Conservation (phyloP, 1,139 yeast species). For the Pichia sp. region DNA sequence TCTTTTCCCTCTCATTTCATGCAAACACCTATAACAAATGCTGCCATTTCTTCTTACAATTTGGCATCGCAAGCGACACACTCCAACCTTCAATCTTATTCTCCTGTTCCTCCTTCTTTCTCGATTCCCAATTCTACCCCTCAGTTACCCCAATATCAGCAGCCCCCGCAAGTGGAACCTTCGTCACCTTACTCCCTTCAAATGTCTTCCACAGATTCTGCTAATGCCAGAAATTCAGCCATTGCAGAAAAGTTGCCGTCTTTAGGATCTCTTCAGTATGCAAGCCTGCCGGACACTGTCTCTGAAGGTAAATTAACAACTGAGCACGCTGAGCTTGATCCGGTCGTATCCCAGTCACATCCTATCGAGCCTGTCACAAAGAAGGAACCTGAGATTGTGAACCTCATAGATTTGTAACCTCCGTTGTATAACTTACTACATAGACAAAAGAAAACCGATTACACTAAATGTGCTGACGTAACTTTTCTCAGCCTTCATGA, state of each 20-base stretch:
- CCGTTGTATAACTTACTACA: too few relatives aligned
- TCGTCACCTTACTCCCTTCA: slow-evolving; percentile 1
- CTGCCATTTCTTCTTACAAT: neutral
- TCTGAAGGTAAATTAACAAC: neutral
- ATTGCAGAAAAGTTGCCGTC: neutral
- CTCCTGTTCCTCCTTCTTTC: neutral
- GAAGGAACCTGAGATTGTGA: slow-evolving; percentile 11
- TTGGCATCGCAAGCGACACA: neutral
- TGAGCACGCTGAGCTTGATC: neutral
- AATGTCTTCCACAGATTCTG: neutral
- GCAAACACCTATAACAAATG: neutral
- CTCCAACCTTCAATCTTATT: neutral
- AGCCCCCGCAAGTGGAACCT: neutral
- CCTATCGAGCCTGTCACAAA: neutral
- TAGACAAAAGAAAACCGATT: too few relatives aligned
- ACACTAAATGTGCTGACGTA: too few relatives aligned
- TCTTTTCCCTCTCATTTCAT: neutral
- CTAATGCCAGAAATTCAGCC: neutral
- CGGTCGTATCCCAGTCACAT: neutral
- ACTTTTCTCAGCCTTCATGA: neutral
- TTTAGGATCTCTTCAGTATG: neutral
- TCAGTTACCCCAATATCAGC: neutral
- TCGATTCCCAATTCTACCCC: neutral
- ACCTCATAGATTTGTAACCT: slow-evolving; percentile 14
- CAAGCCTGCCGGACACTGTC: neutral